A percentile compares a stretch with the other conserved stretches of the same genome.
phyloP scores from a whole-genome alignment of 2,329 filamentous ascomycete species.

The Colletotrichum viniferum region DNA sequence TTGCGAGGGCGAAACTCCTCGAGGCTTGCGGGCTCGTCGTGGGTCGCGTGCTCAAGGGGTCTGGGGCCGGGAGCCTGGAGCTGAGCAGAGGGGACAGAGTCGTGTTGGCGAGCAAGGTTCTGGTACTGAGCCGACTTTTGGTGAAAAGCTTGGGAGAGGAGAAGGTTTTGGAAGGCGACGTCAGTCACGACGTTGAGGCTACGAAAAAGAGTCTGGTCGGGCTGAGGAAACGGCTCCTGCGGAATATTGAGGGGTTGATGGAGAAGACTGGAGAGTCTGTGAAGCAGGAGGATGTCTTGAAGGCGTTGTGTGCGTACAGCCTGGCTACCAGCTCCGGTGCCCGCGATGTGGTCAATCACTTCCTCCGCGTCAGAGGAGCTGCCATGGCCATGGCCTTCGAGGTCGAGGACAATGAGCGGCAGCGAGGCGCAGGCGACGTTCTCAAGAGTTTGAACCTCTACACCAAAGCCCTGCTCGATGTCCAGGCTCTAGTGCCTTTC shows the following conservation, averaged over 20 bases:
- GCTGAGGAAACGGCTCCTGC: slow-evolving; percentile 67
- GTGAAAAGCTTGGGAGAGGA: slow-evolving; percentile 72
- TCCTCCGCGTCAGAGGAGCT: slow-evolving; percentile 74
- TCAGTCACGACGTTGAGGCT: slow-evolving; percentile 54
- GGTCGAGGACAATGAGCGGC: slow-evolving; percentile 43
- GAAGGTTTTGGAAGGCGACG: slow-evolving; percentile 31
- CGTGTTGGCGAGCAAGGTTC: slow-evolving; percentile 68
- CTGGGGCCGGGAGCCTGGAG: slow-evolving; percentile 28
- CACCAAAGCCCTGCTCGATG: slow-evolving; percentile 76
- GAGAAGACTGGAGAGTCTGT: slow-evolving; percentile 61
- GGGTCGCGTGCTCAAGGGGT: slow-evolving; percentile 51
- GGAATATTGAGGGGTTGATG: slow-evolving; percentile 72
- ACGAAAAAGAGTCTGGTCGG: slow-evolving; percentile 67
- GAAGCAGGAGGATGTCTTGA: slow-evolving; percentile 62
- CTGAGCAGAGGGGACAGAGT: slow-evolving; percentile 52
- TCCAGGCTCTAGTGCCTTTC: slow-evolving; percentile 76
- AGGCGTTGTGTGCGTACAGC: slow-evolving; percentile 81
- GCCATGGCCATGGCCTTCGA: slow-evolving; percentile 70
- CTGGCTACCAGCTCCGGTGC: slow-evolving; percentile 81
- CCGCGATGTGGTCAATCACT: slow-evolving; percentile 78
- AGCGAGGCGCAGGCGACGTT: slow-evolving; percentile 52
- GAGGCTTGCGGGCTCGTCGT: slow-evolving; percentile 56
- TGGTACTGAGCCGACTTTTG: slow-evolving; percentile 77
- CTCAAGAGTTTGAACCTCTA: slow-evolving; percentile 74
- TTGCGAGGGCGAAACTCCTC: slow-evolving; percentile 54